Conservation (phyloP, 1,284 basidiomycete genomes). For the Trametes sp. region DNA sequence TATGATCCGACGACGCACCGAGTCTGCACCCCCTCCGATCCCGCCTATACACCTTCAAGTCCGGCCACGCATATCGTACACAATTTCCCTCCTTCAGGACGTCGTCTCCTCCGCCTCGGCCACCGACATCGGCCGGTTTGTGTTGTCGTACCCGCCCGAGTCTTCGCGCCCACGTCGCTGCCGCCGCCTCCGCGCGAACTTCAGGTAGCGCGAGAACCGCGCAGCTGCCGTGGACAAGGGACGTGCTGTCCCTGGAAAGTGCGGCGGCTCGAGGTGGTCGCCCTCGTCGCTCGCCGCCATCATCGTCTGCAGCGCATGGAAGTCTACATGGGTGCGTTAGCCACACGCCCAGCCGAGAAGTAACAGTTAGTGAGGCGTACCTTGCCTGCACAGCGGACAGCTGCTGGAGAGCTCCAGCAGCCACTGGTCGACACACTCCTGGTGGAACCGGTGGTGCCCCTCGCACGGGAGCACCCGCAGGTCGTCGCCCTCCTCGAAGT, state of each 20-base stretch:
- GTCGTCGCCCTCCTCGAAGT: slow-evolving; percentile 93
- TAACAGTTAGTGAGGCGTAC: slow-evolving; percentile 53
- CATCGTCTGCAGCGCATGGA: slow-evolving; percentile 57
- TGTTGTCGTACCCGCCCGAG: slow-evolving; percentile 38
- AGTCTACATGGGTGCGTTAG: slow-evolving; percentile 44
- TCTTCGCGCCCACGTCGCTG: slow-evolving; percentile 35
- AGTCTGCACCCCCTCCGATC: background rate
- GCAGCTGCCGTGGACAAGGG: slow-evolving; percentile 41
- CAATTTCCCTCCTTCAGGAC: too few species aligned
- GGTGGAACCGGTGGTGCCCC: slow-evolving; percentile 88
- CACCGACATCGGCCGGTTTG: slow-evolving; percentile 40
- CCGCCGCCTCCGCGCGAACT: slow-evolving; percentile 58
- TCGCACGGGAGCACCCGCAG: slow-evolving; percentile 89
- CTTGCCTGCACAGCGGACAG: slow-evolving; percentile 91
- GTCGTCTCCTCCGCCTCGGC: slow-evolving; percentile 27
- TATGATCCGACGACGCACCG: background rate
- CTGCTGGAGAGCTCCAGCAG: slow-evolving; percentile 88
- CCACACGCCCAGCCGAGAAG: too few species aligned
- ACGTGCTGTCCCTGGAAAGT: slow-evolving; percentile 32
- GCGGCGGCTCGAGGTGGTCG: slow-evolving; percentile 40
- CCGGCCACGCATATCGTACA: slow-evolving; percentile 10
- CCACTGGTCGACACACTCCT: slow-evolving; percentile 86
- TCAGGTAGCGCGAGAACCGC: slow-evolving; percentile 74
- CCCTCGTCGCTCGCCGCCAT: slow-evolving; percentile 45
- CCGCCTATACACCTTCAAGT: background rate